Conservation (phyloP, 1,284 basidiomycete genomes). For the Meripilus lineatus region DNA sequence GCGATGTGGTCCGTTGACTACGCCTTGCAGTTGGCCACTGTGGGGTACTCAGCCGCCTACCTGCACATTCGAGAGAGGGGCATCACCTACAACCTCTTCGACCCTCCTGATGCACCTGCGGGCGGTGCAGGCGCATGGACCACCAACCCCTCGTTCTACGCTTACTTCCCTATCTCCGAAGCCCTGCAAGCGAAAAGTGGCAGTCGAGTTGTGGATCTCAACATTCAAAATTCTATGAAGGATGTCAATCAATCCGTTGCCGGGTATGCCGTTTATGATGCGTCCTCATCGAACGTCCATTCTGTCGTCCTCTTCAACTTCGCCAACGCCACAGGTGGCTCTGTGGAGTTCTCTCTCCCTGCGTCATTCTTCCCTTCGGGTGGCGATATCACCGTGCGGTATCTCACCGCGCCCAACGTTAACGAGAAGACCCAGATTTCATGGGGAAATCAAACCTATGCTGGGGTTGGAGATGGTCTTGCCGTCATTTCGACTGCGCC, state of each 20-base stretch:
- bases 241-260: conserved; percentile 35
- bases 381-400: conserved; percentile 35
- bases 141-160: conserved; percentile 52
- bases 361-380: conserved; percentile 16
- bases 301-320: conserved; percentile 61
- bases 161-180: conserved; percentile 53
- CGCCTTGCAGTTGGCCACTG: conserved; percentile 45
- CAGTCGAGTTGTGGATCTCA: conserved; percentile 47
- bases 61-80: conserved; percentile 48
- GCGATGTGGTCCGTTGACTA: conserved; percentile 58
- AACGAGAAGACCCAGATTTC: conserved; percentile 52
- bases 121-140: conserved; percentile 38
- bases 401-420: conserved; percentile 39
- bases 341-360: conserved; percentile 33
- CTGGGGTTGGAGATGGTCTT: conserved; percentile 33
- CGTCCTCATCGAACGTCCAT: conserved; percentile 30
- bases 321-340: conserved; percentile 31
- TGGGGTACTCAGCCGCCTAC: conserved; percentile 43
- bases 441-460: conserved; percentile 45
- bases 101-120: conserved; percentile 34
- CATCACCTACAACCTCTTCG: conserved; percentile 46
- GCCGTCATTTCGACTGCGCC: conserved; percentile 26
- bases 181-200: conserved; percentile 40
- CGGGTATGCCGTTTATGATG: conserved; percentile 59
- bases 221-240: conserved; percentile 34